Evolutionary conservation across 2,329 filamentous ascomycete species (phyloP).

Genomic region (Aspergillus fumigatiaffinis): DNA sequence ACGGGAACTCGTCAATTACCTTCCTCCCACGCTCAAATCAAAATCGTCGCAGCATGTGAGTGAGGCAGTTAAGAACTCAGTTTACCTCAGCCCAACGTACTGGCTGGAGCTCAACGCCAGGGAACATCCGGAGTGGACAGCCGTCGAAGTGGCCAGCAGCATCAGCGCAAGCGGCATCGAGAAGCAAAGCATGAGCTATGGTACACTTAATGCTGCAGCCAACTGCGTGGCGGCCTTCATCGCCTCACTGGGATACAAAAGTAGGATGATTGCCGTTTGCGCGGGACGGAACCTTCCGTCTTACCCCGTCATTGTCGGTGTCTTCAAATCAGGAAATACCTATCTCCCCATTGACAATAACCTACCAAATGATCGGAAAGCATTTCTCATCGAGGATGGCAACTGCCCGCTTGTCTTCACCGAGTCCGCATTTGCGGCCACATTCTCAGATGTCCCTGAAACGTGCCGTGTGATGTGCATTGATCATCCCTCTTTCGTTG

Average conservation of each 20-base stretch:
- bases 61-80: conserved; percentile 14
- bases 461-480: conserved; percentile 20
- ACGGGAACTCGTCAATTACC: conserved; percentile 17
- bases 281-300: conserved; percentile 23
- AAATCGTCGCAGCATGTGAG: conserved; percentile 18
- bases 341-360: conserved; percentile 35
- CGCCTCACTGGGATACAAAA: conserved; percentile 15
- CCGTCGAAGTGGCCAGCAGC: conserved; percentile 25
- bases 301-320: conserved; percentile 28
- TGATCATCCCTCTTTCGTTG: conserved; percentile 16
- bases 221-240: conserved; percentile 25
- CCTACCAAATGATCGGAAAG: conserved; percentile 27
- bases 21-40: conserved; percentile 21
- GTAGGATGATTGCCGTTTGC: conserved; percentile 27
- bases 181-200: conserved; percentile 25
- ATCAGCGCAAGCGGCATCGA: conserved; percentile 16
- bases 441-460: conserved; percentile 15
- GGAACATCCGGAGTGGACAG: conserved; percentile 25
- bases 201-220: conserved; percentile 18
- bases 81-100: conserved; percentile 22
- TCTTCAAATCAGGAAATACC: conserved; percentile 32
- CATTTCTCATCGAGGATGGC: conserved; percentile 26
- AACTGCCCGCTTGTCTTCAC: conserved; percentile 28
- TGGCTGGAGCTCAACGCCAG: conserved; percentile 26
- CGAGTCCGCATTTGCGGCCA: conserved; percentile 12